phyloP scores from a whole-genome alignment of 2,329 filamentous ascomycete species.

The Botryotinia narcissicola region DNA sequence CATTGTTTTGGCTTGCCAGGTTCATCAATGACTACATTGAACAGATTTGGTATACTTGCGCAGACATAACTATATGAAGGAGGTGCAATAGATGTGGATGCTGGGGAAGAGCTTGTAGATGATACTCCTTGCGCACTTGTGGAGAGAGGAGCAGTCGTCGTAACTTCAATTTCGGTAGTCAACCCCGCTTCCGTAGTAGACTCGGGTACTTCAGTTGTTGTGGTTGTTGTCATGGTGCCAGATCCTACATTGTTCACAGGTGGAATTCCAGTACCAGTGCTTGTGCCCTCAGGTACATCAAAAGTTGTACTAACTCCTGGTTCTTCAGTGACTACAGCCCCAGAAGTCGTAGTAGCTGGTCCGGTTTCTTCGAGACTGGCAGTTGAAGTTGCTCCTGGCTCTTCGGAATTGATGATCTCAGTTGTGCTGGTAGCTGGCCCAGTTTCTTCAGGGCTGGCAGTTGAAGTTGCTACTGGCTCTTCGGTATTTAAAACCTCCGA shows the following conservation, averaged over 20 bases:
- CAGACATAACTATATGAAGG: constrained; percentile 18
- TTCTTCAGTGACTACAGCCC: not conserved
- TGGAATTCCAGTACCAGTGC: not conserved
- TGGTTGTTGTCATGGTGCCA: not conserved
- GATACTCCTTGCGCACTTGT: not conserved
- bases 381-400: not conserved
- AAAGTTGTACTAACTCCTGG: not conserved
- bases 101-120: constrained; percentile 10
- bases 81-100: not conserved
- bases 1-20: constrained; percentile 22
- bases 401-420: not conserved
- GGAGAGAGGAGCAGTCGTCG: not conserved
- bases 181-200: not conserved
- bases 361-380: not conserved
- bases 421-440: not conserved
- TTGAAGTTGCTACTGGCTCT: not conserved
- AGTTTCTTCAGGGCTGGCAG: not conserved
- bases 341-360: not conserved
- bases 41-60: constrained; percentile 13
- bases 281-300: not conserved
- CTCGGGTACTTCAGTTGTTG: not conserved
- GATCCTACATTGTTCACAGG: not conserved
- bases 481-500: not conserved
- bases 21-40: constrained; percentile 22
- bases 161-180: not conserved